phyloP scores from a whole-genome alignment of 2,329 filamentous ascomycete genomes.

The Fusarium setosum region DNA sequence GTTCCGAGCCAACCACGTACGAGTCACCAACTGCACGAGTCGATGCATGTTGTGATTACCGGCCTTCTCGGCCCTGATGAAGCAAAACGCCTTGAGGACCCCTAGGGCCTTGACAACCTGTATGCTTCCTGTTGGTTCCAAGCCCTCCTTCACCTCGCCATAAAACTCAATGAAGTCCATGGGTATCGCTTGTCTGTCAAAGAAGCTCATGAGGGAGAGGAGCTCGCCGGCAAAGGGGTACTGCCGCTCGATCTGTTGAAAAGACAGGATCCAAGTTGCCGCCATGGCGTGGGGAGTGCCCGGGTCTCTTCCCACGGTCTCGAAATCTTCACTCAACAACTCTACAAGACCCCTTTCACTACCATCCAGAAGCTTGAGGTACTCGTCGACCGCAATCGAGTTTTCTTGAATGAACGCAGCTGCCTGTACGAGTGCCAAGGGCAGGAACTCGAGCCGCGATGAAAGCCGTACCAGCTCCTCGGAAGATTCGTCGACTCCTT shows the following conservation, averaged over 20 bases:
- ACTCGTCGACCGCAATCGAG: conserved; percentile 33
- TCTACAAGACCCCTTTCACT: conserved; percentile 19
- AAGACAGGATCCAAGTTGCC: conserved; percentile 49
- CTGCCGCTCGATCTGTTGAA: conserved; percentile 46
- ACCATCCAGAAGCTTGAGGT: conserved; percentile 42
- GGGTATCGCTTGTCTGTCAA: conserved; percentile 47
- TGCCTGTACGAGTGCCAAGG: conserved; percentile 50
- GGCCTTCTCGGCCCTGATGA: conserved; percentile 31
- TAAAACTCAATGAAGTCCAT: conserved; percentile 28
- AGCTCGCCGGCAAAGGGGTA: conserved; percentile 41
- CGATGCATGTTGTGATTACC: conserved; percentile 46
- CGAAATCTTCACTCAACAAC: conserved; percentile 46
- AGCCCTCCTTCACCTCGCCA: accelerated
- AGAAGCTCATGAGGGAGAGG: conserved; percentile 47
- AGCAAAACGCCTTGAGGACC: conserved; percentile 45
- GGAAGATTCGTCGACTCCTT: background rate
- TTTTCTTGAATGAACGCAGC: conserved; percentile 50
- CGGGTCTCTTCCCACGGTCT: conserved; percentile 43
- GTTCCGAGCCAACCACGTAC: conserved; percentile 41
- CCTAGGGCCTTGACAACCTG: conserved; percentile 15
- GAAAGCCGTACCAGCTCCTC: conserved; percentile 31
- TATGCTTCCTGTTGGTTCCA: background rate
- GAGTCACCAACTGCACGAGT: conserved; percentile 48
- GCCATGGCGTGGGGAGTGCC: conserved; percentile 42
- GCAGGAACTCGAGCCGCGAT: conserved; percentile 44